phyloP scores from a whole-genome alignment of 495 filamentous ascomycete species.

The Penicillium alfredii region DNA sequence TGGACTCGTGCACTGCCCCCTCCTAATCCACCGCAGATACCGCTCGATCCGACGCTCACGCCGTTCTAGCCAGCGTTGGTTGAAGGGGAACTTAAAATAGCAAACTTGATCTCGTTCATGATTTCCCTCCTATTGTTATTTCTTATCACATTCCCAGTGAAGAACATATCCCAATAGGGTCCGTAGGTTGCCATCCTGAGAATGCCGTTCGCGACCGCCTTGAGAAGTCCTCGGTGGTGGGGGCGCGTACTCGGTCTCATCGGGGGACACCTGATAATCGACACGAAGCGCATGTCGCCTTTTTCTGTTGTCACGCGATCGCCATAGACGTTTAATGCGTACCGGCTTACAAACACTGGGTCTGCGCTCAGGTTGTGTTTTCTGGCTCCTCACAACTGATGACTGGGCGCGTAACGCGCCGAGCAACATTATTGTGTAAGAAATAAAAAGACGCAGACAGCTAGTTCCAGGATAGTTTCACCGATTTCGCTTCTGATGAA shows the following conservation, averaged over 20 bases:
- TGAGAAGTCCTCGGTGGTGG: conserved; percentile 41
- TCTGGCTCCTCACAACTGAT: neutral
- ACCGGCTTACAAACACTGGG: neutral
- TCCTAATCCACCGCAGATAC: no score
- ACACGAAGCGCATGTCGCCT: conserved; percentile 56
- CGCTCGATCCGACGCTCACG: no score
- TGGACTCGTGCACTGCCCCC: no score
- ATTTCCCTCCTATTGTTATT: no score
- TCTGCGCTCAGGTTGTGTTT: neutral
- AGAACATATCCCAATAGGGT: conserved; percentile 67
- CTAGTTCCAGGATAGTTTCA: no score
- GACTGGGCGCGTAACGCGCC: neutral
- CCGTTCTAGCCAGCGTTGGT: no score
- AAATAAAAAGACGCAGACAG: no score
- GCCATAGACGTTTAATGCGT: conserved; percentile 43
- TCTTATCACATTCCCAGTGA: no score
- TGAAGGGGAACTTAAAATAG: no score
- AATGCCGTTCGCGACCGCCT: conserved; percentile 38
- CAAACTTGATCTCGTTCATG: no score
- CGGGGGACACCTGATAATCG: conserved; percentile 18
- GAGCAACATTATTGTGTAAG: no score
- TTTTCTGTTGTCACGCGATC: conserved; percentile 67
- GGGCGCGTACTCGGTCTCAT: conserved; percentile 20
- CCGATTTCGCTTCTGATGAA: no score
- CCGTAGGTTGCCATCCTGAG: conserved; percentile 50